These are phyloP conservation scores for Suillus paluster DNA, from an alignment of 768 basidiomycete species.

Conservation along the genomic window DNA sequence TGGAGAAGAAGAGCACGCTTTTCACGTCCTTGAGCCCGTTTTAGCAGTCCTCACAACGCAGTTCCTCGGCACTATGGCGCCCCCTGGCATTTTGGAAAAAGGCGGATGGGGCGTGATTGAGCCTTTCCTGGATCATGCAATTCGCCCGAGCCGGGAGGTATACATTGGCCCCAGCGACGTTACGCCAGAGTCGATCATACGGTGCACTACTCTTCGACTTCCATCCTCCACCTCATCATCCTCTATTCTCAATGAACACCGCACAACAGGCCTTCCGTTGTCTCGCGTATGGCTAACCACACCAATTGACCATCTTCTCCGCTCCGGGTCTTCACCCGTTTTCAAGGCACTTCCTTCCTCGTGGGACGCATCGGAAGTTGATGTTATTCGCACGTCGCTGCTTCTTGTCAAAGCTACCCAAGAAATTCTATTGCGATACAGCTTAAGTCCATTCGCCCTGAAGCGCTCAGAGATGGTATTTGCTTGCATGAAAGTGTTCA, in stretches of 20 bases:
- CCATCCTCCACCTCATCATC: constrained; percentile 17
- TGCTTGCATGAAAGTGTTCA: constrained; percentile 90
- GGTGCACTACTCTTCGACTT: constrained; percentile 57
- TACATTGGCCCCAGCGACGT: constrained; percentile 55
- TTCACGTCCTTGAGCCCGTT: constrained; percentile 38
- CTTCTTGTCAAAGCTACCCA: constrained; percentile 58
- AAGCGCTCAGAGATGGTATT: constrained; percentile 52
- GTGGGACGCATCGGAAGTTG: constrained; percentile 83
- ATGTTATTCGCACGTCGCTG: constrained; percentile 73
- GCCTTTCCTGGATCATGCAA: constrained; percentile 61
- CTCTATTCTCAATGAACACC: constrained; percentile 27
- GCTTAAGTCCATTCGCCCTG: constrained; percentile 40
- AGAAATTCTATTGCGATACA: constrained; percentile 47
- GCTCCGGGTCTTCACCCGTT: constrained; percentile 73
- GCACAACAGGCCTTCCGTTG: constrained; percentile 48
- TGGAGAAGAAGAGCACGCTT: constrained; percentile 72
- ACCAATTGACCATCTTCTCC: constrained; percentile 79
- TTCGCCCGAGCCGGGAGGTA: constrained; percentile 45
- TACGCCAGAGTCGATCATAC: constrained; percentile 59
- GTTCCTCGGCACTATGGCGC: constrained; percentile 29
- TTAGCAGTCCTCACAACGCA: constrained; percentile 22
- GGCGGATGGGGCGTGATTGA: constrained; percentile 45
- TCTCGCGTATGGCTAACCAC: constrained; percentile 67
- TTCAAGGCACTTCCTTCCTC: constrained; percentile 66
- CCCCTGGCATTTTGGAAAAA: constrained; percentile 51